Evolutionary conservation across 495 filamentous ascomycete species (phyloP), one percentile per base, ranked within the genome.

Genomic region (Xylaria nigripes): DNA sequence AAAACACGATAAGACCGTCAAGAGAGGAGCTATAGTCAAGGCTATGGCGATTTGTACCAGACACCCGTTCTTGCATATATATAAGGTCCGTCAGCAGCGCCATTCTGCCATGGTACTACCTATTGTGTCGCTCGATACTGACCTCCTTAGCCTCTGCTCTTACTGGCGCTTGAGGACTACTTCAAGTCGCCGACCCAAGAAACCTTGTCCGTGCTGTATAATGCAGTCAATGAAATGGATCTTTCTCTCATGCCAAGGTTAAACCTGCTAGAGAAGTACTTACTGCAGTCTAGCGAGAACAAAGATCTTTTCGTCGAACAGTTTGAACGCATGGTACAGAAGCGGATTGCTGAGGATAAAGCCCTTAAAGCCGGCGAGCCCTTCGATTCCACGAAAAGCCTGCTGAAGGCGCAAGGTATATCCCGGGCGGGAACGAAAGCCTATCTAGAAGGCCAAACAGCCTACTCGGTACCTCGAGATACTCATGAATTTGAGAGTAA

Each of bases 21-120:
- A 93, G 69, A 79, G 91, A 79, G 93, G 93, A 51, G 94, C 93
- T 2, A 83, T 95, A 25, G 91, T 96, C 25, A 98, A 96, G 70
- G 90, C 93, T 2, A 98, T 98, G 93, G 93, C 93, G n/a, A 96
- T 98, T 59, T 98, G 93, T 72, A 98, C 93, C 4, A 76, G 92
- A 44, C 93, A 98, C 73, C 90, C 93, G n/a, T 98, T 98, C 66
- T 77, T 98, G 48, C 92, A 98, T 69, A 97, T 98, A 52, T 98
- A 97, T 71, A 98, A 97, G 80, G 89, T 89, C 64, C 46, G 72
- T 56, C 47, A 30, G 23, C 32, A 16, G 15, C 48, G 32, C 43
- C 40, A 45, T 7, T 45, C 15, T 51, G 23, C 25, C 22, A n/a
- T 22, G 23, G 24, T 48, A 19, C 19, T 51, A 30, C 30, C 42